Percentiles rank a stretch among this genome's conserved stretches.
Conservation (phyloP, 2,329 filamentous ascomycete genomes). For the Didymella lethalis region DNA sequence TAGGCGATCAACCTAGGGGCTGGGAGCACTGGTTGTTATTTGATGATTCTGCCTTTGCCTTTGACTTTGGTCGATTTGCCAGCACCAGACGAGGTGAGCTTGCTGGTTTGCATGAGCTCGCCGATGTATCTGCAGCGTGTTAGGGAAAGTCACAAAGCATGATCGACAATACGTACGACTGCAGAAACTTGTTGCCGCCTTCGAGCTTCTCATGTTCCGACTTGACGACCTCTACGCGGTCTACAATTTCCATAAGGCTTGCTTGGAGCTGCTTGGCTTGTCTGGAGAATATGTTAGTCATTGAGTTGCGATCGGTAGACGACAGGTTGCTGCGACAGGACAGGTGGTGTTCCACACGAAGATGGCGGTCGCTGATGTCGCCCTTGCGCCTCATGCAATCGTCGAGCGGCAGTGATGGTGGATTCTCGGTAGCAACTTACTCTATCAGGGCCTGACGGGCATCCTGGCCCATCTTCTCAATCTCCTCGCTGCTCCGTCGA, state of each 20-base stretch:
- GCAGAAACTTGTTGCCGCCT: conserved; percentile 94
- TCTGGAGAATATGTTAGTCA: conserved; percentile 58
- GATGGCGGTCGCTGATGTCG: conserved; percentile 1
- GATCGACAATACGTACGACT: conserved; percentile 59
- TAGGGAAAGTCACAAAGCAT: conserved; percentile 19
- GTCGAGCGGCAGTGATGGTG: conserved; percentile 1
- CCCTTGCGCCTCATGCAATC: neutral
- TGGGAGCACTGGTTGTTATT: conserved; percentile 45
- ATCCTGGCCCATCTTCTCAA: conserved; percentile 85
- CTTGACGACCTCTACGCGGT: conserved; percentile 92
- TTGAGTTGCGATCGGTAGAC: neutral
- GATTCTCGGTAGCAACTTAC: conserved; percentile 53
- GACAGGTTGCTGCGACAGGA: conserved; percentile 1
- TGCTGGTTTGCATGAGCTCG: conserved; percentile 83
- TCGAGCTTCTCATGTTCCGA: conserved; percentile 96
- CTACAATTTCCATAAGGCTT: conserved; percentile 86
- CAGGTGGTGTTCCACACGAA: conserved; percentile 5
- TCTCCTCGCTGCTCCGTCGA: conserved; percentile 85
- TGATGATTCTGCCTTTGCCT: conserved; percentile 48
- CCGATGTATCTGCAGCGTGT: conserved; percentile 80
- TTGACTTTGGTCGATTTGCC: conserved; percentile 60
- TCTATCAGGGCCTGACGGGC: conserved; percentile 72
- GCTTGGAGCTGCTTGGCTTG: conserved; percentile 90
- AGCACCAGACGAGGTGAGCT: conserved; percentile 63
- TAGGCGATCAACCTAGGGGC: conserved; percentile 23